Conservation (phyloP, 2,329 filamentous ascomycete genomes). For the Davidsoniella eucalypti region DNA sequence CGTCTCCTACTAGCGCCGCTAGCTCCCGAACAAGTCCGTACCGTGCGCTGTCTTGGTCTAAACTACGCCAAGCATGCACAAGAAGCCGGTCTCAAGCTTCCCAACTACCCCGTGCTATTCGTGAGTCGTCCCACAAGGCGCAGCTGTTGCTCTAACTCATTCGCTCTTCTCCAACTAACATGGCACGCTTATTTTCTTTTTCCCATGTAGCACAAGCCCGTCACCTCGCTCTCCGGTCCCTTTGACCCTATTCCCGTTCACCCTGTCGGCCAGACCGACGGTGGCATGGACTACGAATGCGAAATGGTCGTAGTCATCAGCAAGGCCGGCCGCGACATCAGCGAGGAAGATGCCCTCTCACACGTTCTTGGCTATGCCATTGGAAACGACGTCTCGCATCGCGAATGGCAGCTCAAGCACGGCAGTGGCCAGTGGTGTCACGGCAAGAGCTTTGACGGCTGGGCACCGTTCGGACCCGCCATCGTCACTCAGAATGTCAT, state of each 20-base stretch:
- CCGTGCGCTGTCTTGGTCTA: conserved; percentile 52
- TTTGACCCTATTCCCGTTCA: conserved; percentile 50
- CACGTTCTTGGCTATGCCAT: conserved; percentile 61
- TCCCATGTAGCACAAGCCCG: conserved; percentile 42
- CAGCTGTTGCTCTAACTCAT: background rate
- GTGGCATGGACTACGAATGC: conserved; percentile 64
- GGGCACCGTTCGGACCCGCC: conserved; percentile 57
- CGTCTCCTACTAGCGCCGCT: conserved; percentile 46
- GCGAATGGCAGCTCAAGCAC: conserved; percentile 56
- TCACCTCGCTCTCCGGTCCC: conserved; percentile 48
- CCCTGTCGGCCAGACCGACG: conserved; percentile 43
- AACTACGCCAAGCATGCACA: conserved; percentile 59
- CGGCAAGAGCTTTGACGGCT: conserved; percentile 61
- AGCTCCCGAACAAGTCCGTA: conserved; percentile 43
- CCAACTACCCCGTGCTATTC: conserved; percentile 57
- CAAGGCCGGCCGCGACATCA: conserved; percentile 46
- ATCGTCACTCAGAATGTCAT: conserved; percentile 44
- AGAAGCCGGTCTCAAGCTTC: conserved; percentile 47
- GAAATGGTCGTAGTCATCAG: conserved; percentile 62
- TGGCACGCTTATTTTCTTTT: background rate
- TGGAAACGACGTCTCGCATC: conserved; percentile 66
- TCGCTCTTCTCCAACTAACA: too few species aligned
- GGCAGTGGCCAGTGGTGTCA: conserved; percentile 55
- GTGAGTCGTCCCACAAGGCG: background rate
- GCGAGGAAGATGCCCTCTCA: conserved; percentile 47